Evolutionary conservation across 2,329 filamentous ascomycete genomes (phyloP), one percentile per base, ranked within the genome.

Genomic region (Penicillium concentricum): DNA sequence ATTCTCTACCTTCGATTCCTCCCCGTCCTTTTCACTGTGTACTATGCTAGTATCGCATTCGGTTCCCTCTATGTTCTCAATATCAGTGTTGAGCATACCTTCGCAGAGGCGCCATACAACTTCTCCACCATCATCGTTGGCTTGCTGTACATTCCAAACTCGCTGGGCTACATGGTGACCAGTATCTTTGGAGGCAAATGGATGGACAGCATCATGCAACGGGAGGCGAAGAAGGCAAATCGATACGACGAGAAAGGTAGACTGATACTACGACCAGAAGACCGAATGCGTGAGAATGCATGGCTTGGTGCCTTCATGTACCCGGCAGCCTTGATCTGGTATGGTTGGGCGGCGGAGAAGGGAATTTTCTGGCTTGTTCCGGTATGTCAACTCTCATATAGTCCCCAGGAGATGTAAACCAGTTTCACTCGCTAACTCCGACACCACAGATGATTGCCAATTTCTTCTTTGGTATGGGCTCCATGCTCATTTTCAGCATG

Each of bases 241-340:
- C 80, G 89, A 24, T 88, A 87, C 65, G 88, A 91, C 63, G 82
- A 81, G 35, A 74, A 83, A 37, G 90, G 89, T 15, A 82, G 81
- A 57, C 77, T 91, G 20, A 76, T 90, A 10, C 88, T 85, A 67
- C 78, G 85, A 2, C 91, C 91, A 0, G 91, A 94, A 74, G 91
- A 95, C 71, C 83, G 91, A 13, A 90, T 94, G 84, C 81, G 87
- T 42, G 88, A 93, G 69, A 94, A 95, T 69, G 88, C 88, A 3
- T 93, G 87, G 87, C 73, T 92, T 0, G 88, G 87, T 3, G 87
- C 87, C 0, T 78, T 85, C 4, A 64, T 92, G 44, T 92, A 89
- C 64, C 91, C 91, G 0, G 79, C 80, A 0, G 87, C 86, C 0
- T 72, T 94, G 58, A 78, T 94, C 28, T 86, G 87, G 78, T 94